Conservation (phyloP, 2,329 filamentous ascomycete genomes). For the Corynespora cassiicola region DNA sequence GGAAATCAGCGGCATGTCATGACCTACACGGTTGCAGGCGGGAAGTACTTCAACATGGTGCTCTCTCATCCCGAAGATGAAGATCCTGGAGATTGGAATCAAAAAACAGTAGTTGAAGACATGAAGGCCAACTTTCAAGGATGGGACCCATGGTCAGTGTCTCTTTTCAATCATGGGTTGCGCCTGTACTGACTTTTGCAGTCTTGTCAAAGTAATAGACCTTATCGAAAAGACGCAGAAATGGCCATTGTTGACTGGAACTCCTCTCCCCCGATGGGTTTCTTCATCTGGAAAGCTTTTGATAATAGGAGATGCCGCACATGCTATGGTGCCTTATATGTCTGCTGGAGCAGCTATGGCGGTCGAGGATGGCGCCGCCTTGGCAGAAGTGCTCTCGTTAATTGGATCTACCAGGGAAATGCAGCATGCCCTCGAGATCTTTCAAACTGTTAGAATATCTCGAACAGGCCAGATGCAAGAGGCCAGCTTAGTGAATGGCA, state of each 20-base stretch:
- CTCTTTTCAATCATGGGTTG: not conserved
- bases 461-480: constrained; percentile 16
- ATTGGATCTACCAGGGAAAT: constrained; percentile 34
- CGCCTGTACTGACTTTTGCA: constrained; percentile 6
- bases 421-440: constrained; percentile 41
- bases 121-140: constrained; percentile 63
- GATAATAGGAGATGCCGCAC: constrained; percentile 27
- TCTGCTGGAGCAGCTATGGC: constrained; percentile 63
- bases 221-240: constrained; percentile 24
- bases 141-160: constrained; percentile 65
- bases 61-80: constrained; percentile 67
- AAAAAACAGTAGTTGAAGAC: constrained; percentile 63
- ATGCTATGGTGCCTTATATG: constrained; percentile 30
- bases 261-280: constrained; percentile 19
- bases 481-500: constrained; percentile 46
- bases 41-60: constrained; percentile 68
- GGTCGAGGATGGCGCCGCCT: constrained; percentile 69
- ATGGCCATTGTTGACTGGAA: constrained; percentile 24
- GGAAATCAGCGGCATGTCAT: constrained; percentile 48
- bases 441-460: constrained; percentile 42
- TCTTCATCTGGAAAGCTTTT: constrained; percentile 16
- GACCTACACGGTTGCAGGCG: constrained; percentile 55
- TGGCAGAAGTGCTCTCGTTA: constrained; percentile 53
- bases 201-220: constrained; percentile 36
- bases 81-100: constrained; percentile 57